Evolutionary conservation across 768 basidiomycete species (phyloP), one percentile per base, ranked within the genome.

Genomic region (Daedalea quercina): DNA sequence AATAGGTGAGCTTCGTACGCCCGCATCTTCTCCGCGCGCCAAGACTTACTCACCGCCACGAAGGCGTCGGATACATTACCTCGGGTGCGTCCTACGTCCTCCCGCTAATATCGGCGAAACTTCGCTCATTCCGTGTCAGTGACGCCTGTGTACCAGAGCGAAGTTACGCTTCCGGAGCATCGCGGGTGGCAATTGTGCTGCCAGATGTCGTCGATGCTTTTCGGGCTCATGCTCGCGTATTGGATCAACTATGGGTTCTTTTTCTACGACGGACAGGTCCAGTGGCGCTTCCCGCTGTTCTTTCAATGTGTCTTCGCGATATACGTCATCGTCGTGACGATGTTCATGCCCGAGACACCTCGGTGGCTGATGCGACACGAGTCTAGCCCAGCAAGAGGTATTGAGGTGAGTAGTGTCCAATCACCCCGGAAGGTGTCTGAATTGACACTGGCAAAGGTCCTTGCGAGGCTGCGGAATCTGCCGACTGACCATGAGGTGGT

Each of bases 201-300:
- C 20, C 52, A 53, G 44, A 44, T 53, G 12, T 46, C 52, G 12
- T 31, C 25, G 23, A 53, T 53, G 52, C 44, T 53, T n/a, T 25
- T 25, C 34, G 52, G 52, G 28, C 44, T 53, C 6, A 47, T 53
- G 52, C 13, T 53, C 44, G 52, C 52, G 9, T 53, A 53, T 44
- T 53, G 52, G 52, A 53, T 53, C 31, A 53, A 53, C 34, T 53
- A 53, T n/a, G 52, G 19, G 19, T 42, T 53, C 33, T 46, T 13
- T 44, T 45, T 46, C 23, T 28, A 53, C 24, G 15, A 17, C 43
- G 25, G 37, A 13, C 19, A 19, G 3, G 24, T 53, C 2, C 52
- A 53, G 26, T 53, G 52, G 52, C 52, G 52, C 33, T 53, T 53
- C 44, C 52, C 52, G 34, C 52, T 53, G 31, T 35, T 53, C 22